Base-by-base conservation (phyloP, 1,284 basidiomycete species). In the Malassezia obtusa region DNA sequence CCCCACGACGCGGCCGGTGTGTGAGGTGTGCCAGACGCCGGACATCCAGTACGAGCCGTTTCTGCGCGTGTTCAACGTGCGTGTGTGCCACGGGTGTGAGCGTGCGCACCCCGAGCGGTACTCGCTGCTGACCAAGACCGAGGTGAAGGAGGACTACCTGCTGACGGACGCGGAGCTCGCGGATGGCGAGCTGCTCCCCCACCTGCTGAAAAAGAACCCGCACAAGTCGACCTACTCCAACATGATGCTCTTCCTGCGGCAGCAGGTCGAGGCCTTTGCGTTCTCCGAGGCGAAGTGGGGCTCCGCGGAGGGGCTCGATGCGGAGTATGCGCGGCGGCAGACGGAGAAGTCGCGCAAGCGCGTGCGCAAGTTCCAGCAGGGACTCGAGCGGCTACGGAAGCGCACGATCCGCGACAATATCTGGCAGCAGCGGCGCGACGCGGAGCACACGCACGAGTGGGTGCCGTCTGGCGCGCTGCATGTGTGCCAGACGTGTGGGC, bases 231-330 rank as follows among this genome's bases (percentile, higher is more conserved):
- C 89, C 0, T 98, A 89, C 73, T 86, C 86, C 44, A 98, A 98
- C 77, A 98, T 98, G 94, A 98, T 98, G 94, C 80, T 99, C 22
- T 99, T 89, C 76, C 79, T 96, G 7, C 83, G 94, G 22, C 84
- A 79, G 65, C 91, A 95, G 76, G 90, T 98, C 3, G 94, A 98
- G 75, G 85, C 84, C 24, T 96, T 92, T 73, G 92, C 94, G 2
- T 96, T 88, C 83, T 72, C 70, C 10, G 61, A 63, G 10, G 84
- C 86, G 65, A 98, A 96, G 76, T 99, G 94, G 94, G 90, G 89
- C 0, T 89, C 89, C 0, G 81, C 88, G 10, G 88, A 92, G 69
- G 89, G 83, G 1, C 76, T 99, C 35, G 94, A 98, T 66, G 80
- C 79, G 14, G 94, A 98, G 72, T 98, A 84, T 75, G 84, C 86